Evolutionary conservation across 192 early-diverging fungal genomes (phyloP).

Genomic region (Mortierella claussenii): DNA sequence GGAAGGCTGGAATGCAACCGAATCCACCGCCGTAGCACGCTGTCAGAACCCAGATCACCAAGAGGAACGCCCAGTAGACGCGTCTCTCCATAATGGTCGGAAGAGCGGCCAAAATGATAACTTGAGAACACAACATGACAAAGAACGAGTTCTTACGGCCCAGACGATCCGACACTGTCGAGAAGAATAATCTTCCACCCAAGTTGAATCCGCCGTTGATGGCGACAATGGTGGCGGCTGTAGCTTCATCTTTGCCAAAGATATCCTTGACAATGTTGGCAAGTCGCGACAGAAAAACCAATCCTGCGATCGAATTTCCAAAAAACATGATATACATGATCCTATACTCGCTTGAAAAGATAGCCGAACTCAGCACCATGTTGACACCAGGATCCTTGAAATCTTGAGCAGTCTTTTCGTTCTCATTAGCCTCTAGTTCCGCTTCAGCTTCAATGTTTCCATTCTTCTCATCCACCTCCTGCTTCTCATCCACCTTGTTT

Average conservation of each 20-base stretch:
- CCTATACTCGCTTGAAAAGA: constrained; percentile 68
- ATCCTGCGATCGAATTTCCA: constrained; percentile 68
- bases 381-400: constrained; percentile 59
- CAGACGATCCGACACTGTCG: constrained; percentile 65
- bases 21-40: constrained; percentile 82
- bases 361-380: constrained; percentile 62
- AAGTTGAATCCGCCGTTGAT: constrained; percentile 73
- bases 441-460: neutral
- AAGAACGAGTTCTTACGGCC: constrained; percentile 77
- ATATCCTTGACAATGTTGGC: constrained; percentile 67
- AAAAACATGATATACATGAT: constrained; percentile 71
- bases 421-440: constrained; percentile 1
- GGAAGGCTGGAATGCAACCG: constrained; percentile 78
- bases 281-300: constrained; percentile 69
- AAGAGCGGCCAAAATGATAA: constrained; percentile 67
- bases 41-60: constrained; percentile 71
- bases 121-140: constrained; percentile 68
- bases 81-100: constrained; percentile 63
- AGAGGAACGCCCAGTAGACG: constrained; percentile 68
- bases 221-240: constrained; percentile 58
- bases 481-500: constrained; percentile 14
- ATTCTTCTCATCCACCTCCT: neutral
- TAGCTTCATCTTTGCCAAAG: constrained; percentile 55
- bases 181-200: constrained; percentile 65
- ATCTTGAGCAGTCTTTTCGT: constrained; percentile 21